Percentiles rank a stretch among this genome's conserved stretches.
These are phyloP conservation scores for Calonectria hawksworthii DNA, from an alignment of 2,329 filamentous ascomycete genomes.

Conservation along the genomic window DNA sequence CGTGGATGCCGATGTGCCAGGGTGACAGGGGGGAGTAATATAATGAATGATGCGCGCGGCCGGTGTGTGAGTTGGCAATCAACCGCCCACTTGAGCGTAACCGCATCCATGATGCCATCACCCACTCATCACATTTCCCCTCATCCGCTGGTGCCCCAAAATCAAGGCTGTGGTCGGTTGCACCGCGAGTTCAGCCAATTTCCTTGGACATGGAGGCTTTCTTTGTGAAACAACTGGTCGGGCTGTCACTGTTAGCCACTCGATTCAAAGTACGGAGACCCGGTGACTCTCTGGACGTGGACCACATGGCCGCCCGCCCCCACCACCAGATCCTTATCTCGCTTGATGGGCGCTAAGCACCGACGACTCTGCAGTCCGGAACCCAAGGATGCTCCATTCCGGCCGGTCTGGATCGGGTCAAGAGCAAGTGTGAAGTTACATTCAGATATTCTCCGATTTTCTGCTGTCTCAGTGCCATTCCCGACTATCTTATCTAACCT, in stretches of 20 bases:
- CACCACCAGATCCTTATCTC: constrained; percentile 34
- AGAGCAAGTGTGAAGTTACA: constrained; percentile 5
- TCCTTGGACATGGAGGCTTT: neutral
- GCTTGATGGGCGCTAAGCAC: constrained; percentile 20
- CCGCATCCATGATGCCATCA: constrained; percentile 28
- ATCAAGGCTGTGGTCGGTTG: neutral
- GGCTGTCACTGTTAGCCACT: neutral
- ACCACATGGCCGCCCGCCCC: constrained; percentile 18
- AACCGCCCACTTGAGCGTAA: constrained; percentile 26
- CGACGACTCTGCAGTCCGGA: neutral
- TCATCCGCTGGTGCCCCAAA: neutral
- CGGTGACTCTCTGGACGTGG: neutral
- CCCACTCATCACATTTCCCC: neutral
- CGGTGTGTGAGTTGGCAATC: constrained; percentile 41
- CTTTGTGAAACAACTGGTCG: neutral
- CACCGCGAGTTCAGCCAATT: neutral
- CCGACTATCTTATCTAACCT: constrained; percentile 7
- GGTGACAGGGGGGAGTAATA: constrained; percentile 8
- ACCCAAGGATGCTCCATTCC: constrained; percentile 7
- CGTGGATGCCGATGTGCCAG: constrained; percentile 33
- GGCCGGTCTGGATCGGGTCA: neutral
- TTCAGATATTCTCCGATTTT: constrained; percentile 19
- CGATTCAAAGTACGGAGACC: neutral
- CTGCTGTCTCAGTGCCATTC: neutral
- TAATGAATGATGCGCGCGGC: constrained; percentile 11